Conservation (phyloP, 2,329 filamentous ascomycete species). For the Colletotrichum horii region DNA sequence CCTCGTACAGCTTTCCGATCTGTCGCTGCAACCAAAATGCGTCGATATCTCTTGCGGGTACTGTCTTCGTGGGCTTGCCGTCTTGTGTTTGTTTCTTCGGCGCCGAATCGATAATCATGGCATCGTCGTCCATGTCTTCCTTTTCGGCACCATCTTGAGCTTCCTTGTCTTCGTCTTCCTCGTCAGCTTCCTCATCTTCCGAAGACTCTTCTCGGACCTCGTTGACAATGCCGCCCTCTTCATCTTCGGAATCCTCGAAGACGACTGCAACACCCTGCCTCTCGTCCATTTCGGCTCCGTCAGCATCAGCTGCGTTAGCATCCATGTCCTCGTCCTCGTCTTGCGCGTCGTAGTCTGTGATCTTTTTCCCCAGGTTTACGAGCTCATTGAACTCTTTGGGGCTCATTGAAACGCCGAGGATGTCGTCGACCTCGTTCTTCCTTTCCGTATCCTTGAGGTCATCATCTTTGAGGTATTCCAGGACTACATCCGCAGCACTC, state of each 20-base stretch:
- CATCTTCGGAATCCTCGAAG: conserved; percentile 91
- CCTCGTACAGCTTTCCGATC: conserved; percentile 85
- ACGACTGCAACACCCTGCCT: conserved; percentile 96
- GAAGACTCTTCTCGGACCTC: conserved; percentile 90
- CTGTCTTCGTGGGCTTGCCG: conserved; percentile 61
- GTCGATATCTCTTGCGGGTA: conserved; percentile 90
- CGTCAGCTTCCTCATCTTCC: conserved; percentile 76
- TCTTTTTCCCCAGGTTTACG: conserved; percentile 96
- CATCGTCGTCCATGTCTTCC: conserved; percentile 58
- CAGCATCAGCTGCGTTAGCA: conserved; percentile 67
- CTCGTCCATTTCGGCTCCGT: conserved; percentile 84
- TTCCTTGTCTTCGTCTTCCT: conserved; percentile 65
- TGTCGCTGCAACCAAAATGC: conserved; percentile 97
- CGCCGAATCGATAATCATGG: conserved; percentile 82
- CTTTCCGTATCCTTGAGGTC: conserved; percentile 97
- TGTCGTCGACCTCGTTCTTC: conserved; percentile 96
- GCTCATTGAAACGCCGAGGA: conserved; percentile 81
- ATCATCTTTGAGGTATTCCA: conserved; percentile 94
- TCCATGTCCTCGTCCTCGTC: conserved; percentile 92
- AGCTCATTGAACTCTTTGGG: conserved; percentile 96
- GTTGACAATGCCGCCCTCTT: conserved; percentile 78
- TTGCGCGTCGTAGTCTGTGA: conserved; percentile 96
- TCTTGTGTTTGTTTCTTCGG: conserved; percentile 49
- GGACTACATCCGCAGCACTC: conserved; percentile 89
- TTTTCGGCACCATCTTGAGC: conserved; percentile 53